These are phyloP conservation scores for Cenchrus purpureus DNA, from an alignment of 176 grass and related monocot species.

Conservation along the genomic window DNA sequence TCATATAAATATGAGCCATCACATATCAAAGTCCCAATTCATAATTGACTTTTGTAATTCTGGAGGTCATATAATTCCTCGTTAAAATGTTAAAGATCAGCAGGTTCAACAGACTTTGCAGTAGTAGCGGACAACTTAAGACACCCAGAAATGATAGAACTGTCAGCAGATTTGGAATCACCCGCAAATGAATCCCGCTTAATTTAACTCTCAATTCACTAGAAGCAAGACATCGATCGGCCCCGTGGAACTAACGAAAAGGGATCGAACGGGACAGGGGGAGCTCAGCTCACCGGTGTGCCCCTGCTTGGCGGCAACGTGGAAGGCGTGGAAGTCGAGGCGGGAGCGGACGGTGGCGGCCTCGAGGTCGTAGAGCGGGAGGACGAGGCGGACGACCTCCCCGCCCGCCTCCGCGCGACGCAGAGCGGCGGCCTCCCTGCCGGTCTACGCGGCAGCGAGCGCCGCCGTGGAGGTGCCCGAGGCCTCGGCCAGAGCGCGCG, in stretches of 20 bases:
- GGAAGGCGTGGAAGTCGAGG: slow-evolving; percentile 93
- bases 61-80: not conserved
- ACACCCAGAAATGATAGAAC: not conserved
- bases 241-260: not conserved
- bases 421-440: slow-evolving; percentile 84
- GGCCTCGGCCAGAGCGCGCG: slow-evolving; percentile 48
- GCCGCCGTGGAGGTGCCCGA: slow-evolving; percentile 19
- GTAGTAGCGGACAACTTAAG: not conserved
- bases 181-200: not conserved
- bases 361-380: slow-evolving; percentile 76
- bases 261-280: not conserved
- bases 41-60: not conserved
- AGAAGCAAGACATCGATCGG: not conserved
- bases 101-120: not conserved
- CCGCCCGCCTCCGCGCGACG: slow-evolving; percentile 64
- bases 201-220: not conserved
- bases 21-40: not conserved
- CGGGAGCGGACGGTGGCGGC: slow-evolving; percentile 65
- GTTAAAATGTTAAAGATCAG: not conserved
- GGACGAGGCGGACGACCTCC: slow-evolving; percentile 58
- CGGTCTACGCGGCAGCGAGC: slow-evolving; percentile 43
- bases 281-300: slow-evolving; percentile 60
- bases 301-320: slow-evolving; percentile 88
- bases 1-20: not conserved
- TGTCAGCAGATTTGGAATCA: not conserved